Evolutionary conservation across 2,329 filamentous ascomycete genomes (phyloP).

Genomic region (Mariannaea elegans): DNA sequence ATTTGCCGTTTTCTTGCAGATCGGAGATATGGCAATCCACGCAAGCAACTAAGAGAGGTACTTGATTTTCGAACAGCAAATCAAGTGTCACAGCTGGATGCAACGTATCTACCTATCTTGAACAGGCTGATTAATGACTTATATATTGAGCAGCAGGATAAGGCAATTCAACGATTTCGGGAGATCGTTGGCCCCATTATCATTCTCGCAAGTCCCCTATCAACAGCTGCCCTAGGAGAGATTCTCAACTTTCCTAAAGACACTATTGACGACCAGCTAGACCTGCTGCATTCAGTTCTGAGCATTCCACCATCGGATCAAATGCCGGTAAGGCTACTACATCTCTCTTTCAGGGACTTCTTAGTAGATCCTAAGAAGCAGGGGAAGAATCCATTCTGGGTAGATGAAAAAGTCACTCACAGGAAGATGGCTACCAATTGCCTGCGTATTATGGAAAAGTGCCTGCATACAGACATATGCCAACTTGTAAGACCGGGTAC

Average conservation of each 20-base stretch:
- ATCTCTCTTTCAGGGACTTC: constrained; percentile 50
- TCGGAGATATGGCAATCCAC: no score
- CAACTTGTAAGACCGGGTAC: neutral
- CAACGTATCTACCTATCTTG: no score
- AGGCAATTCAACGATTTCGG: no score
- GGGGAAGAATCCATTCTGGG: constrained; percentile 45
- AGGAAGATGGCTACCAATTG: neutral
- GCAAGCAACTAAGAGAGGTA: constrained; percentile 20
- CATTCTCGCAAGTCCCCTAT: no score
- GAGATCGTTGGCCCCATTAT: no score
- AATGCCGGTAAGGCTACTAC: constrained; percentile 15
- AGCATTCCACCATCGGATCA: neutral
- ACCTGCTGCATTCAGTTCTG: constrained; percentile 28
- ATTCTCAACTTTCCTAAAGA: no score
- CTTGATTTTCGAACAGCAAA: no score
- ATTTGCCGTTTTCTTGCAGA: constrained; percentile 46
- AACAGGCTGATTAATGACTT: no score
- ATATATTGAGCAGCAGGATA: no score
- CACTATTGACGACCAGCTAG: constrained; percentile 28
- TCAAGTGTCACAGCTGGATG: no score
- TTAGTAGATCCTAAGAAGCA: constrained; percentile 44
- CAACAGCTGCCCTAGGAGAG: no score
- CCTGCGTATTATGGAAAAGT: neutral
- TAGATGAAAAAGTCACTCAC: neutral
- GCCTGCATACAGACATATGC: neutral